Evolutionary conservation across 805 yeast species (phyloP), one percentile per base, ranked within the genome.

Genomic region (Candida khao-thaluensis): DNA sequence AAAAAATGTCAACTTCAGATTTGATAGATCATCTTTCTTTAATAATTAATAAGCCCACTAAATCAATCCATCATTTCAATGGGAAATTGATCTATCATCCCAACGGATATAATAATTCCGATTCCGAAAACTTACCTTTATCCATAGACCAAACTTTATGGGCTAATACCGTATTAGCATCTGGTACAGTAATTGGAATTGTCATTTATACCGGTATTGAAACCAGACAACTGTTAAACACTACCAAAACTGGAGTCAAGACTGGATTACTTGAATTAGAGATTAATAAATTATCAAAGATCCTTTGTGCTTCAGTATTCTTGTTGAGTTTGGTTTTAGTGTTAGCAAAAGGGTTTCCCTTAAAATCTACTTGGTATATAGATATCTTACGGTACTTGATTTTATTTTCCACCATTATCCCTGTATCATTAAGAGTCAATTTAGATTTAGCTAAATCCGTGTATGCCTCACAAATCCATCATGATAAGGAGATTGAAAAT

Each of bases 151-250:
- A 91, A 54, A 88, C 99, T 0, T 62, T 95, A 57, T 93, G 99
- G 99, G 97, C 98, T 10, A 93, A 93, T 58, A 93, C 99, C 0
- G 97, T 95, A 1, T 69, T 95, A 11, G 98, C 99, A 0, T 85
- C 96, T 0, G 98, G 97, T 10, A 77, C 87, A 3, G 93, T 95
- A 6, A 69, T 90, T 34, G 99, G 95, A 2, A 81, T 91, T 51
- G 79, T 93, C 11, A 71, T 89, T 2, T 93, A 89, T 59, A 91
- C 98, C 0, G 99, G 99, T 15, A 62, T 66, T 24, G 97, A 93
- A 54, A 95, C 99, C 0, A 79, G 99, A 47, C 98, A 90, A 65
- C 85, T 95, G 17, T 77, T 90, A 83, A 95, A 95, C 62, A 91
- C 98, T 1, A 82, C 96, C 1, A 73, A 74, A 44, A 76, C 95